Conservation (phyloP, 257 asterid species). For the Capsicum rhomboideum region DNA sequence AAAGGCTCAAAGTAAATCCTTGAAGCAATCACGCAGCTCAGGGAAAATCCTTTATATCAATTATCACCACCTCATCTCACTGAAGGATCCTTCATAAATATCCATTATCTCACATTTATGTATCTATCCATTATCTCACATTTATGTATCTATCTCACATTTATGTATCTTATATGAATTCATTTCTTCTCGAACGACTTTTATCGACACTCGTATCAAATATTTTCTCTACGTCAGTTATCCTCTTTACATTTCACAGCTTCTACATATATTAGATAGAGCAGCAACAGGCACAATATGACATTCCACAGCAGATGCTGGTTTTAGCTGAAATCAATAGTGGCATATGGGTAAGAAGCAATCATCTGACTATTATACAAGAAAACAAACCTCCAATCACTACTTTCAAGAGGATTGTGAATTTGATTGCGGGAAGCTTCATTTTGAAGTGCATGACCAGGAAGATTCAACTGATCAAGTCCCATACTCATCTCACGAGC, state of each 20-base stretch:
- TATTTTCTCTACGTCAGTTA: background rate
- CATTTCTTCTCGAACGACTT: background rate
- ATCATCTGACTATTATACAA: background rate
- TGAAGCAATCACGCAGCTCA: background rate
- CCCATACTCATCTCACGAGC: constrained; percentile 81
- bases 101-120: background rate
- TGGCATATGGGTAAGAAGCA: background rate
- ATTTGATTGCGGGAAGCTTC: constrained; percentile 54
- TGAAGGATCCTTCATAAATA: background rate
- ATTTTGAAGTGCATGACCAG: constrained; percentile 48
- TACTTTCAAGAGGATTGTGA: constrained; percentile 42
- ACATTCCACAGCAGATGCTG: background rate
- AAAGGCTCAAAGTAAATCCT: background rate
- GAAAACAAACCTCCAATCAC: constrained; percentile 50
- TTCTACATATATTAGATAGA: background rate
- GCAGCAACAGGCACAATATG: background rate
- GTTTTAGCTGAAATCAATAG: background rate
- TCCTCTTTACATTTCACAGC: background rate
- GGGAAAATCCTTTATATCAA: background rate
- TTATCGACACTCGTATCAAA: background rate
- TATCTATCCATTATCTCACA: background rate
- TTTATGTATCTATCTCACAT: background rate
- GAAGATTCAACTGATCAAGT: constrained; percentile 57
- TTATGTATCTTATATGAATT: background rate
- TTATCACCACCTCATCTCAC: background rate